Evolutionary conservation across 2,329 filamentous ascomycete species (phyloP).

Genomic region (Phoma herbarum): DNA sequence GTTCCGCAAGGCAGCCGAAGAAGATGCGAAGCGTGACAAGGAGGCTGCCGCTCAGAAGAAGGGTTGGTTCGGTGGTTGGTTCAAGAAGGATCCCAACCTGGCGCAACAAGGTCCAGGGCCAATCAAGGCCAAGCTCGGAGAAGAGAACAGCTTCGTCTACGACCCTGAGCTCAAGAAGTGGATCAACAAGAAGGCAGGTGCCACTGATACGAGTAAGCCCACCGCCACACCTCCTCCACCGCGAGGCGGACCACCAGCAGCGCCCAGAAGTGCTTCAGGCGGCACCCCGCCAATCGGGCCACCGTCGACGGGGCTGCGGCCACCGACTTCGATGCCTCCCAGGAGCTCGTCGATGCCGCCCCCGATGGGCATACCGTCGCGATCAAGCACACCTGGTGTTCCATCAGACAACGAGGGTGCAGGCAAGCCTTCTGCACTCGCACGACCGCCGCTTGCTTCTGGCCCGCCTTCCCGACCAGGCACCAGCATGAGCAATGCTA

Average conservation of each 20-base stretch:
- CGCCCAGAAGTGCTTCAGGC: conserved; percentile 60
- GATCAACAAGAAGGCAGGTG: conserved; percentile 92
- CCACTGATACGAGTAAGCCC: conserved; percentile 65
- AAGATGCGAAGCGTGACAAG: conserved; percentile 68
- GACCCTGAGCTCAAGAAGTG: conserved; percentile 97
- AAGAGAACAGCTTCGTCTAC: conserved; percentile 91
- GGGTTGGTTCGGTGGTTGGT: conserved; percentile 84
- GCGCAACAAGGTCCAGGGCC: conserved; percentile 61
- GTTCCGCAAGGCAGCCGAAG: conserved; percentile 82
- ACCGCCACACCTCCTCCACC: conserved; percentile 80
- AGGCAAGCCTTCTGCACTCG: conserved; percentile 34
- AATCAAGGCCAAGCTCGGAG: conserved; percentile 93
- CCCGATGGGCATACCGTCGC: conserved; percentile 40
- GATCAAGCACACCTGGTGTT: conserved; percentile 46
- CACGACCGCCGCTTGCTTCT: conserved; percentile 35
- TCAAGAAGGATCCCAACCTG: conserved; percentile 72
- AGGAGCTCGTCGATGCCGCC: conserved; percentile 51
- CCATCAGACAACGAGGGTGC: conserved; percentile 42
- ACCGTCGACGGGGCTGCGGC: conserved; percentile 24
- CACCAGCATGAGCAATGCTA: conserved; percentile 89
- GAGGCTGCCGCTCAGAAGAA: conserved; percentile 57
- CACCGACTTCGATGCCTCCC: conserved; percentile 33
- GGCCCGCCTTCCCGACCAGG: conserved; percentile 61
- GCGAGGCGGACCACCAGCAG: conserved; percentile 59
- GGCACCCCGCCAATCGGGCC: conserved; percentile 50